phyloP scores from a whole-genome alignment of 2,329 filamentous ascomycete species.

The Fusarium bactridioides region DNA sequence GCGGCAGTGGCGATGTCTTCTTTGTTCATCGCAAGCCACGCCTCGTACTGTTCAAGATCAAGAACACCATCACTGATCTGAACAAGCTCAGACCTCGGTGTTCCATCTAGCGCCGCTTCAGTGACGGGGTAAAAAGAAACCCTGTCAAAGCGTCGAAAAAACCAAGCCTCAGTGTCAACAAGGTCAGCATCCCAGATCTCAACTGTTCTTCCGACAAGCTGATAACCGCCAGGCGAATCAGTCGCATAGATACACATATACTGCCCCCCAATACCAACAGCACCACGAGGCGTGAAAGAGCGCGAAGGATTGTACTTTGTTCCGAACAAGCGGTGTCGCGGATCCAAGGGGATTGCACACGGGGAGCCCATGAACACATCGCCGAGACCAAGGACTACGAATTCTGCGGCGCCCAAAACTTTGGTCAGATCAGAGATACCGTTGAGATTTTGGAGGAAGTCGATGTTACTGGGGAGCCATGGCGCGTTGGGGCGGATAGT shows the following conservation, averaged over 20 bases:
- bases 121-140: constrained; percentile 45
- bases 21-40: constrained; percentile 44
- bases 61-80: constrained; percentile 39
- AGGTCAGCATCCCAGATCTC: constrained; percentile 45
- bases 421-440: constrained; percentile 41
- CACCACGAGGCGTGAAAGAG: constrained; percentile 47
- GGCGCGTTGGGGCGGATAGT: constrained; percentile 68
- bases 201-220: constrained; percentile 48
- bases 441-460: constrained; percentile 55
- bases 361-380: constrained; percentile 52
- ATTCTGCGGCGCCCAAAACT: constrained; percentile 44
- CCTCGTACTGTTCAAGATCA: constrained; percentile 44
- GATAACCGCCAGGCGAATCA: constrained; percentile 50
- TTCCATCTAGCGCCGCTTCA: constrained; percentile 41
- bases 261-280: constrained; percentile 49
- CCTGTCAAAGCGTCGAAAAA: constrained; percentile 46
- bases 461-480: constrained; percentile 69
- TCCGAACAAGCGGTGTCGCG: constrained; percentile 46
- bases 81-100: constrained; percentile 37
- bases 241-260: constrained; percentile 52
- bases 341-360: constrained; percentile 48
- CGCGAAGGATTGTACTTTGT: constrained; percentile 51
- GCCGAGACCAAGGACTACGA: constrained; percentile 49
- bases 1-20: constrained; percentile 36
- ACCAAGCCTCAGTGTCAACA: constrained; percentile 31